Base-by-base conservation (phyloP, 345 rosid genomes). In the Ricinus communis region DNA sequence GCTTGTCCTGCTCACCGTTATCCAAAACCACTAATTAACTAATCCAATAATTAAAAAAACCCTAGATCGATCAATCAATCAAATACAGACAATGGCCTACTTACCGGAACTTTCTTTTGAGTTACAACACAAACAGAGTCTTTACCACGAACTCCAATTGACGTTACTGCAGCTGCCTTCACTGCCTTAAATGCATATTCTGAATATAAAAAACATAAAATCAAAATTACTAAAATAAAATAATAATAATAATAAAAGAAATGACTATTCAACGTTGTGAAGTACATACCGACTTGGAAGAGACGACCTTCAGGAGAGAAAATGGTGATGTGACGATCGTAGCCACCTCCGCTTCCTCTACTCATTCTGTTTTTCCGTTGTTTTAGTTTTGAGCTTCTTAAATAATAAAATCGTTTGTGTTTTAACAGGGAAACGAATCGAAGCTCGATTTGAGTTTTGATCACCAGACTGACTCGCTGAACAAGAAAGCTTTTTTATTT, bases 111-210 rank as follows among this genome's bases (percentile, higher is more conserved):
- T 83, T 95, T 95, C 94, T 95, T 95, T 86, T 95, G 99, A 4
- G 99, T 92, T 49, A 95, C 99, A 36, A 95, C 97, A 14, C 99
- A 95, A 0, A 95, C 91, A 14, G 98, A 92, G 71, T 95, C 99
- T 75, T 89, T 92, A 1, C 99, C 99, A 21, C 94, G 83, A 52
- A 95, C 99, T 52, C 99, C 99, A 31, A 94, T 94, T 43, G 99
- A 92, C 64, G 99, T 94, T 67, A 90, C 86, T 55, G 93, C 93
- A 57, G 99, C 91, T 24, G 98, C 93, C 81, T 93, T 95, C 50
- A 95, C 98, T 25, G 99, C 99, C 85, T 95, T 95, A 73, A 95
- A 95, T 31, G 98, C 98, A 81, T 95, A 95, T 71, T 95, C 98
- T 94, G 66, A 27, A 19, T 11, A 40, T 46, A 65, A 27, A n/a